Evolutionary conservation across 164 flowering plant species (phyloP).

Genomic region (Vitis labrusca): DNA sequence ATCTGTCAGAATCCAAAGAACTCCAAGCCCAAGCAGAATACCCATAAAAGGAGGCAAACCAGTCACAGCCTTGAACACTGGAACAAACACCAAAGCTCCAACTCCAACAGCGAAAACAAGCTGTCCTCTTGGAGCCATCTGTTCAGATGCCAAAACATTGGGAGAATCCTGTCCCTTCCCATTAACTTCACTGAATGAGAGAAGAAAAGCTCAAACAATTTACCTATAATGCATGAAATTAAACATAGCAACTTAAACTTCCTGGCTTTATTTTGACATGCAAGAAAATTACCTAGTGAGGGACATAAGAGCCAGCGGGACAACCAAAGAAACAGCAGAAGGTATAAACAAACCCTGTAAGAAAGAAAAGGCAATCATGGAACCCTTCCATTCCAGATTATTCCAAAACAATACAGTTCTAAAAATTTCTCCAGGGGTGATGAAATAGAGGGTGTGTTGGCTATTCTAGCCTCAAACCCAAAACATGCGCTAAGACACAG

Average conservation of each 20-base stretch:
- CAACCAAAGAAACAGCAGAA: conserved; percentile 78
- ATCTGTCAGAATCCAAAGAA: conserved; percentile 96
- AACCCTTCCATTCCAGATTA: not conserved
- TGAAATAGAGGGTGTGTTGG: not conserved
- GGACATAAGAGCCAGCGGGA: conserved; percentile 93
- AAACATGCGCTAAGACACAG: not conserved
- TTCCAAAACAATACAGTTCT: not conserved
- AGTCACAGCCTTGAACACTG: conserved; percentile 91
- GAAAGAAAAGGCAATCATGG: conserved; percentile 13
- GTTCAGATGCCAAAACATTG: conserved; percentile 81
- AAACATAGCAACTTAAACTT: conserved; percentile 1
- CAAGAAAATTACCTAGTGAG: conserved; percentile 71
- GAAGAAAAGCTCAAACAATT: conserved; percentile 10
- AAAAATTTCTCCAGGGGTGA: not conserved
- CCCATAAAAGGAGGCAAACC: conserved; percentile 98
- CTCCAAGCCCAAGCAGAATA: conserved; percentile 92
- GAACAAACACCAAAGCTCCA: conserved; percentile 93
- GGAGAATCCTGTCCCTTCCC: conserved; percentile 70
- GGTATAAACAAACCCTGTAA: conserved; percentile 77
- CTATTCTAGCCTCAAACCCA: not conserved
- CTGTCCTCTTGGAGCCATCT: conserved; percentile 95
- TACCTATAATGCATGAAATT: not conserved
- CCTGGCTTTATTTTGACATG: not conserved
- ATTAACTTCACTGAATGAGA: conserved; percentile 77
- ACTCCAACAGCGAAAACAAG: conserved; percentile 88